phyloP scores from a whole-genome alignment of 169 alveolate species.

The Eimeria maxima region DNA sequence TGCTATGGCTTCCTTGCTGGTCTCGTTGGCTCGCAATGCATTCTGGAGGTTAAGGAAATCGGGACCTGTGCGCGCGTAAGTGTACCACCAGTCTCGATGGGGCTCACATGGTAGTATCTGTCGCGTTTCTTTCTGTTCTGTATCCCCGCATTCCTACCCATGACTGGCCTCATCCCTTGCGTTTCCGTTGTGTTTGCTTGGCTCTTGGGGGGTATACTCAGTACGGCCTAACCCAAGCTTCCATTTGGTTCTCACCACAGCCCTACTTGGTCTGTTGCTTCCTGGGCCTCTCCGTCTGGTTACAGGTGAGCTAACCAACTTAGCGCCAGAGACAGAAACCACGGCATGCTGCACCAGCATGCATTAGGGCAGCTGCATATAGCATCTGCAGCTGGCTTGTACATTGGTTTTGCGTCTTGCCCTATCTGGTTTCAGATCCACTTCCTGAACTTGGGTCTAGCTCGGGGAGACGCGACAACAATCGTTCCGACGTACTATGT shows the following conservation, averaged over 20 bases:
- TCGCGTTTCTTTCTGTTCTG: no score
- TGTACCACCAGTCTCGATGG: no score
- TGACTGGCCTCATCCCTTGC: neutral
- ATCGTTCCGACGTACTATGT: slow-evolving; percentile 92
- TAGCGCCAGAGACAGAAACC: neutral
- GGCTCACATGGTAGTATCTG: no score
- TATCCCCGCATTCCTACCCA: neutral
- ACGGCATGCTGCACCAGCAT: neutral
- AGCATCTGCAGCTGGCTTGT: neutral
- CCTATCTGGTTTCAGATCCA: slow-evolving; percentile 85
- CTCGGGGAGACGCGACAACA: slow-evolving; percentile 91
- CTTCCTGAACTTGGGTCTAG: slow-evolving; percentile 90
- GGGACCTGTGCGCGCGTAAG: slow-evolving; percentile 88
- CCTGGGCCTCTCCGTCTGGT: slow-evolving; percentile 89
- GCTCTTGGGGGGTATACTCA: neutral
- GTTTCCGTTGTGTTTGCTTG: neutral
- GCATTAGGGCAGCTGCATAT: neutral
- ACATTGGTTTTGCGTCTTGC: neutral
- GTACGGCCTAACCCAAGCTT: slow-evolving; percentile 84
- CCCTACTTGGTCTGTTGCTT: slow-evolving; percentile 89
- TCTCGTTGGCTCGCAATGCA: slow-evolving; percentile 91
- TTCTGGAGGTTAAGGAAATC: slow-evolving; percentile 91
- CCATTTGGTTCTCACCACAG: slow-evolving; percentile 87
- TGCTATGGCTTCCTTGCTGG: slow-evolving; percentile 92
- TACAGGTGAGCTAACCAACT: slow-evolving; percentile 31